These are phyloP conservation scores for Talaromyces sp. DNA, from an alignment of 2,329 filamentous ascomycete genomes.

Conservation along the genomic window DNA sequence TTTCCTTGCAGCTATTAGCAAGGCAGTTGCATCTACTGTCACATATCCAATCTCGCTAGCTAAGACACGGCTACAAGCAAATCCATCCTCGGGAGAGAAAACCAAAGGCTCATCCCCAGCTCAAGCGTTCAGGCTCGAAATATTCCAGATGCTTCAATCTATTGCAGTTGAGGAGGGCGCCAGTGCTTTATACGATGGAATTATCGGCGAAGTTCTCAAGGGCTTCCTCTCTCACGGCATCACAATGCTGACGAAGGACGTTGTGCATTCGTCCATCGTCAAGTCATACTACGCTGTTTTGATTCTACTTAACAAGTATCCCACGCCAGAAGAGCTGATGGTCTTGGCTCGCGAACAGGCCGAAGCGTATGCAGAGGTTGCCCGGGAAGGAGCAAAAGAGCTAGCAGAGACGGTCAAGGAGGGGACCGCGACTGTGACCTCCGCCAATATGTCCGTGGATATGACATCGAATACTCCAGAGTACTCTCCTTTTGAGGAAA, in stretches of 20 bases:
- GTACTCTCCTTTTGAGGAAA: conserved; percentile 16
- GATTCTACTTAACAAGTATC: conserved; percentile 40
- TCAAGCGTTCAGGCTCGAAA: conserved; percentile 17
- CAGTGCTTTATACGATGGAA: conserved; percentile 66
- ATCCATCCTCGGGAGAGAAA: conserved; percentile 5
- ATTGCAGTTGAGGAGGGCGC: conserved; percentile 61
- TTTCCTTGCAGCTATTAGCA: conserved; percentile 68
- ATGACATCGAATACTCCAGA: conserved; percentile 22
- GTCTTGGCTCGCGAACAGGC: conserved; percentile 33
- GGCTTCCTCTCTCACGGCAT: conserved; percentile 81
- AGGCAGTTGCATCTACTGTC: conserved; percentile 67
- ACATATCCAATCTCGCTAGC: conserved; percentile 85
- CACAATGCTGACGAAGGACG: conserved; percentile 81
- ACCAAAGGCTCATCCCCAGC: neutral
- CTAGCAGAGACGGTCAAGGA: conserved; percentile 8
- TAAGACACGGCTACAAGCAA: conserved; percentile 70
- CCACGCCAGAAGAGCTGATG: conserved; percentile 37
- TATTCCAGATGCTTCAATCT: conserved; percentile 58
- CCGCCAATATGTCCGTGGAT: conserved; percentile 25
- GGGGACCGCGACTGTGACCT: conserved; percentile 1
- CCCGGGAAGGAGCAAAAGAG: conserved; percentile 33
- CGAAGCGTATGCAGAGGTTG: conserved; percentile 37
- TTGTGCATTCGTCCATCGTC: conserved; percentile 67
- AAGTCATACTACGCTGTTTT: conserved; percentile 64
- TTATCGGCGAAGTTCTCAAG: conserved; percentile 71